A percentile compares a stretch with the other conserved stretches of the same genome.
Conservation (phyloP, 345 rosid genomes). For the Lagerstroemia speciosa region DNA sequence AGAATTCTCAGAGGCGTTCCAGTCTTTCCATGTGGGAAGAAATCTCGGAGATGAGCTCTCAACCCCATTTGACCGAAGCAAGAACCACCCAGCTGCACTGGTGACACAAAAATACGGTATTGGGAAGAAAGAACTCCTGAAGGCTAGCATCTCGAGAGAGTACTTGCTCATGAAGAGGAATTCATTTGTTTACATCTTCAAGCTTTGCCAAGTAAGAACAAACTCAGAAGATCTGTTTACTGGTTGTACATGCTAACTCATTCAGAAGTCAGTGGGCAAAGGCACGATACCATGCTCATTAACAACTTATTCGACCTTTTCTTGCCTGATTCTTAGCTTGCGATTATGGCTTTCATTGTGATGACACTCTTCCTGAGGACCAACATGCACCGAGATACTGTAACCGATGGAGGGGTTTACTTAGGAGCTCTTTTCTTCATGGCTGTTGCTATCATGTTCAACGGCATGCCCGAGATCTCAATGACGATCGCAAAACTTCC, state of each 20-base stretch:
- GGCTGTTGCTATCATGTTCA: constrained; percentile 50
- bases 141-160: constrained; percentile 53
- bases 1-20: neutral
- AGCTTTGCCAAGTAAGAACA: constrained; percentile 43
- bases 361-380: constrained; percentile 51
- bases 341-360: constrained; percentile 41
- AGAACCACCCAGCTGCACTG: constrained; percentile 71
- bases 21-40: constrained; percentile 21
- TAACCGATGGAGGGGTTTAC: constrained; percentile 35
- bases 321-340: constrained; percentile 21
- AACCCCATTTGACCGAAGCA: constrained; percentile 42
- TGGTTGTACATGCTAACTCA: too few species aligned
- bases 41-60: constrained; percentile 38
- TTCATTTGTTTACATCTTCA: constrained; percentile 63
- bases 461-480: constrained; percentile 55
- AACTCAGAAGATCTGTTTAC: neutral
- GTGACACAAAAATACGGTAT: constrained; percentile 48
- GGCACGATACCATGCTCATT: too few species aligned
- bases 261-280: neutral
- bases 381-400: constrained; percentile 37
- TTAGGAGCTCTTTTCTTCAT: constrained; percentile 58
- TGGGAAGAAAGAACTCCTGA: constrained; percentile 44
- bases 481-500: constrained; percentile 57
- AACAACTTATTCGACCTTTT: neutral
- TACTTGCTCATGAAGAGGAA: constrained; percentile 64